Conservation (phyloP, 2,329 filamentous ascomycete genomes). For the Passalora sequoiae region DNA sequence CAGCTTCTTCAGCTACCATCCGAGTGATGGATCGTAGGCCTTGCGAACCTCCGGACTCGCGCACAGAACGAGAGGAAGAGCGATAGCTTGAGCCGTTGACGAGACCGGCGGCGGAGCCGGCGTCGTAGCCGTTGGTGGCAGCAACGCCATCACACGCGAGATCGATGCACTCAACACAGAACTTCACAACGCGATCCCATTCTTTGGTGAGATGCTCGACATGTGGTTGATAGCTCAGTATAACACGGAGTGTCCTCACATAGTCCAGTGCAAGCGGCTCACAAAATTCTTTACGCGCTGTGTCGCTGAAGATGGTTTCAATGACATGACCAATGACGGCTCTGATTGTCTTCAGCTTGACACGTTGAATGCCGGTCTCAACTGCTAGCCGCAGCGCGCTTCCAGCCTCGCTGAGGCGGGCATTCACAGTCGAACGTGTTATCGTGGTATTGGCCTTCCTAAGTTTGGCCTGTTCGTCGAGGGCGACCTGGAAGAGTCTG, state of each 20-base stretch:
- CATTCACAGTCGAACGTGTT: conserved; percentile 35
- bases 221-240: conserved; percentile 70
- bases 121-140: conserved; percentile 9
- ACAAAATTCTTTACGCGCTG: conserved; percentile 59
- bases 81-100: conserved; percentile 22
- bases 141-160: conserved; percentile 23
- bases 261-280: conserved; percentile 71
- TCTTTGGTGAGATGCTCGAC: conserved; percentile 54
- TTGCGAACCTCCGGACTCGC: conserved; percentile 27
- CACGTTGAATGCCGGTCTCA: conserved; percentile 57
- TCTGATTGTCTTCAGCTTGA: conserved; percentile 73
- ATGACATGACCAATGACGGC: conserved; percentile 76
- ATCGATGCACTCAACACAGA: conserved; percentile 61
- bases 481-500: conserved; percentile 64
- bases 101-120: conserved; percentile 9
- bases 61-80: conserved; percentile 21
- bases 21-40: conserved; percentile 13
- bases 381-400: conserved; percentile 67
- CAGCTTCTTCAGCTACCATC: conserved; percentile 30
- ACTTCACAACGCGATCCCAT: conserved; percentile 66
- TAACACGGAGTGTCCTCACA: conserved; percentile 63
- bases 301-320: conserved; percentile 57
- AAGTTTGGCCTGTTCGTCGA: conserved; percentile 62
- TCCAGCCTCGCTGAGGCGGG: conserved; percentile 63
- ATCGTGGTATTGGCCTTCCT: conserved; percentile 50